These are phyloP conservation scores for Zygotorulaspora sp. DNA, from an alignment of 805 yeast species.

Conservation along the genomic window DNA sequence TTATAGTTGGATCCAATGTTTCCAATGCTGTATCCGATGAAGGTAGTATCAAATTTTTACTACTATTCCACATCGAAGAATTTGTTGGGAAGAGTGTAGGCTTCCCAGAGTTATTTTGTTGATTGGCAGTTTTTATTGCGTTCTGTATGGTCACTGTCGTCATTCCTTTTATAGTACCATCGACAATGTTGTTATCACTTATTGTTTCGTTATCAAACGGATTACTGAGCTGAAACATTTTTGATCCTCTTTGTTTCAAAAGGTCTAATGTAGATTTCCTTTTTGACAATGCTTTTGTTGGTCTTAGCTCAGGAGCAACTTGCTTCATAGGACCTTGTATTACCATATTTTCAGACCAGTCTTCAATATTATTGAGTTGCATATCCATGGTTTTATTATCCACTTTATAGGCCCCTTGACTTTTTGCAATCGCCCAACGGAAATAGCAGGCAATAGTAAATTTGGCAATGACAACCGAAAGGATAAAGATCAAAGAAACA, in stretches of 20 bases:
- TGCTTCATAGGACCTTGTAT: constrained; percentile 48
- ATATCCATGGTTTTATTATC: constrained; percentile 56
- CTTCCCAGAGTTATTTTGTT: constrained; percentile 6
- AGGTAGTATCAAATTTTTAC: constrained; percentile 7
- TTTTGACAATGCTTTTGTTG: constrained; percentile 36
- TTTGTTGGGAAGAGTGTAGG: constrained; percentile 13
- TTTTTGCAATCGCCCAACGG: constrained; percentile 73
- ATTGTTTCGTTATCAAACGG: constrained; percentile 6
- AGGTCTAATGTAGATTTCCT: constrained; percentile 33
- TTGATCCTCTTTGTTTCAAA: constrained; percentile 37
- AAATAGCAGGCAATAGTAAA: constrained; percentile 85
- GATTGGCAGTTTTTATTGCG: constrained; percentile 22
- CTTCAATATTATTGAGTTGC: constrained; percentile 67
- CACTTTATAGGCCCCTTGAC: constrained; percentile 72
- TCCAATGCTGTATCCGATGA: constrained; percentile 28
- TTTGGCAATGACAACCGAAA: constrained; percentile 71
- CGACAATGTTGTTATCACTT: constrained; percentile 7
- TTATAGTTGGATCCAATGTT: constrained; percentile 52
- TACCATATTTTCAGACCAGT: constrained; percentile 72
- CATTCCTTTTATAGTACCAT: constrained; percentile 26
- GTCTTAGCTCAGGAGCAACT: constrained; percentile 50
- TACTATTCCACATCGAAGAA: constrained; percentile 16
- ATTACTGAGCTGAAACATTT: constrained; percentile 21
- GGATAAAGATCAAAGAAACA: constrained; percentile 76
- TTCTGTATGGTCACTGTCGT: constrained; percentile 67